Conservation (phyloP, 768 basidiomycete species). For the Coprinopsis strossmayeri region DNA sequence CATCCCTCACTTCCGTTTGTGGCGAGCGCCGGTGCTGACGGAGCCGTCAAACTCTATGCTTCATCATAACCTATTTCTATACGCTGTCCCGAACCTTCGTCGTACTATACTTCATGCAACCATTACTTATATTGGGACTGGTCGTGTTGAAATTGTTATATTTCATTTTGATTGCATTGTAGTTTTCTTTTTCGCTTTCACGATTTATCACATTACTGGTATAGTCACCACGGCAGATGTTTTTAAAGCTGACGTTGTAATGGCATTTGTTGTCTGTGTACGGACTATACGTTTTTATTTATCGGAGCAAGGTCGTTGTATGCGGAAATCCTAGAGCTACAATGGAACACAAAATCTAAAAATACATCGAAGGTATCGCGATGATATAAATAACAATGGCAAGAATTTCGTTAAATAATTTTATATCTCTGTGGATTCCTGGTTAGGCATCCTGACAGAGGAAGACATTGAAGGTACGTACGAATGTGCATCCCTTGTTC, state of each 20-base stretch:
- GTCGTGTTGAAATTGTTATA: constrained; percentile 13
- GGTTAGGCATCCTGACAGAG: background rate
- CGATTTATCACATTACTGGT: constrained; percentile 18
- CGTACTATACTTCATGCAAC: constrained; percentile 24
- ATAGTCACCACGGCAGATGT: constrained; percentile 12
- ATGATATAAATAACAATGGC: background rate
- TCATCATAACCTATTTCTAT: constrained; percentile 53
- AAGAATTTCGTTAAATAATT: too few relatives aligned
- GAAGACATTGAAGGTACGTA: constrained; percentile 30
- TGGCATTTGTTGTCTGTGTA: constrained; percentile 1
- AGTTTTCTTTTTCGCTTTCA: constrained; percentile 23
- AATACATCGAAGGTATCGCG: constrained; percentile 1
- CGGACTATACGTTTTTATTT: background rate
- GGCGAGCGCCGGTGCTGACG: constrained; percentile 94
- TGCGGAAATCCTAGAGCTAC: constrained; percentile 6
- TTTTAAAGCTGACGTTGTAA: constrained; percentile 10
- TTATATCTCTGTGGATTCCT: constrained; percentile 8
- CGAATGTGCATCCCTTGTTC: constrained; percentile 80
- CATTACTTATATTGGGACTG: constrained; percentile 28
- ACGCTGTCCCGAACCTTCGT: constrained; percentile 10
- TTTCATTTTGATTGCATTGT: constrained; percentile 21
- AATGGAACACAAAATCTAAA: constrained; percentile 1
- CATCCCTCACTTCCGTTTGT: constrained; percentile 80
- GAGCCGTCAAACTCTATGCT: constrained; percentile 86
- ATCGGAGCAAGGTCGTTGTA: background rate